Base-by-base conservation (phyloP, 2,329 filamentous ascomycete genomes). In the Alternaria ventricosa region DNA sequence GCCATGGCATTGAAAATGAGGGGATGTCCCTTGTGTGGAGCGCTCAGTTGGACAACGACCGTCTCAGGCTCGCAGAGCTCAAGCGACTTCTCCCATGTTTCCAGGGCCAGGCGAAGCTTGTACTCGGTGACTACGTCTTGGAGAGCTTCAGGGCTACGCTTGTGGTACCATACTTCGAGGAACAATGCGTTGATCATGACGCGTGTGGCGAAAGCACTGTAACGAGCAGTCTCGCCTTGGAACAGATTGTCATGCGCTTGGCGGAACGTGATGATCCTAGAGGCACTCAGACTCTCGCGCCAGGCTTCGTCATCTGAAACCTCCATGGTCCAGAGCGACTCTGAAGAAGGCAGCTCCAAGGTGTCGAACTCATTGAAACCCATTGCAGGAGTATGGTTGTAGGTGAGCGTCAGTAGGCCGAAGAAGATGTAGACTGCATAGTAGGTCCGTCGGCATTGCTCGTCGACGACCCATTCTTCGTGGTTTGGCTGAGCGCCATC, bases 341-440 rank as follows among this genome's bases (percentile, higher is more conserved):
- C 96, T 0, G 94, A 96, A 0, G 95, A 97, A 1, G 96, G 96
- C 59, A 99, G 86, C 78, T 96, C 92, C 53, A 98, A 83, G 60
- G 94, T 92, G 78, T 98, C 96, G 69, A 99, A 97, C 80, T 98
- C 96, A 79, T 97, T 97, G 85, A 97, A 97, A 82, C 93, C 94
- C 84, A 99, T 97, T 30, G 94, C 95, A 12, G 96, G 96, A 1
- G 95, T 98, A 82, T 98, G 96, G 79, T 98, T 98, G 87, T 96
- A 99, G 0, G 95, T 96, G 81, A 99, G 82, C 1, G 96, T 98
- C 72, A 98, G 83, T 75, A 98, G 87, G 60, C 96, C 96, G 77
- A 98, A 98, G 87, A 98, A 98, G 81, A 98, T 97, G 84, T 98
- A 99, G 64, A 98, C 96, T 1, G 96, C 95, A 75, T 97, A 99